phyloP scores from a whole-genome alignment of 1,284 basidiomycete species.

The Malassezia brasiliensis region DNA sequence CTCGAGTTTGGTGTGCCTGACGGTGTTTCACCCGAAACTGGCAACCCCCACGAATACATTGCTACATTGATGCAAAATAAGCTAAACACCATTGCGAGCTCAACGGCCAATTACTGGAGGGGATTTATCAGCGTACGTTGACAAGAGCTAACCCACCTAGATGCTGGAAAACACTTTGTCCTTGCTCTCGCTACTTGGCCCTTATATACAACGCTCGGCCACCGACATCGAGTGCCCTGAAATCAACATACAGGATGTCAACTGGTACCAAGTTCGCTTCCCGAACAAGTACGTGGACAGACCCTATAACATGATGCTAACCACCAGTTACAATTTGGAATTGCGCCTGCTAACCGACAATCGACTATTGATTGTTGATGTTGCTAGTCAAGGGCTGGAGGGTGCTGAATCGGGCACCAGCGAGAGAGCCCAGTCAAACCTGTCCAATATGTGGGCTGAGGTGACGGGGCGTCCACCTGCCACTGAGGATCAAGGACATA shows the following conservation, averaged over 20 bases:
- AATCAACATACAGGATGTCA: not conserved
- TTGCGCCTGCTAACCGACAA: not conserved
- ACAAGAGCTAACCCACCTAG: not conserved
- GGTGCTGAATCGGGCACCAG: no score
- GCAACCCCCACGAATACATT: constrained; percentile 8
- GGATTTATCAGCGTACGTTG: constrained; percentile 4
- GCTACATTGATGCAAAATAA: not conserved
- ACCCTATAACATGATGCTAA: not conserved
- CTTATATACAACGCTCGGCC: not conserved
- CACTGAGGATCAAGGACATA: no score
- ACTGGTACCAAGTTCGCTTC: constrained; percentile 5
- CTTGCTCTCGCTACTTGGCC: not conserved
- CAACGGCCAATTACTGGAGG: not conserved
- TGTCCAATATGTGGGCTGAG: no score
- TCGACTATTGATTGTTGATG: not conserved
- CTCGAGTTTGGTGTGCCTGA: not conserved
- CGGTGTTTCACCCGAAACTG: not conserved
- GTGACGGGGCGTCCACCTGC: no score
- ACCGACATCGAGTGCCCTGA: not conserved
- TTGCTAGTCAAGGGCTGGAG: no score
- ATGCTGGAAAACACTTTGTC: constrained; percentile 3
- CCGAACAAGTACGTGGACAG: not conserved
- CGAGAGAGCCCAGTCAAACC: no score
- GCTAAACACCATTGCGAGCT: not conserved
- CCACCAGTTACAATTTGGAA: not conserved